Percentiles rank a stretch among this genome's conserved stretches.
phyloP scores from a whole-genome alignment of 176 grass and related monocot genomes.

The Aegilops longissima region DNA sequence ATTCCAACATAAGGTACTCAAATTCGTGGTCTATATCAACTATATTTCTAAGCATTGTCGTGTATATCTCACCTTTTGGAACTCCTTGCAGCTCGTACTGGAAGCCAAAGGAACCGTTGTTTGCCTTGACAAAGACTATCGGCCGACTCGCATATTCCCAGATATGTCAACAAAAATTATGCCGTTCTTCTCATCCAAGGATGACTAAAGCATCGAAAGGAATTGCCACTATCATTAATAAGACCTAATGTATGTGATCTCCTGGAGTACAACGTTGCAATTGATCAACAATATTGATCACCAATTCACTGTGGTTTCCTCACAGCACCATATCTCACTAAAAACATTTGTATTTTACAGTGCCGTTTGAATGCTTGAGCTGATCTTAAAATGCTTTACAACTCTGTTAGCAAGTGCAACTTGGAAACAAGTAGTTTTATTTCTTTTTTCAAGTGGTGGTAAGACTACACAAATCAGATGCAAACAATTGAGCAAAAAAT shows the following conservation, averaged over 20 bases:
- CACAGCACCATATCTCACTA: background rate
- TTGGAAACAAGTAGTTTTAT: background rate
- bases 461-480: slow-evolving; percentile 24
- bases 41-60: background rate
- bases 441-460: slow-evolving; percentile 3
- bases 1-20: background rate
- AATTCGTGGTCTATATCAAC: background rate
- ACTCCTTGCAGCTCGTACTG: background rate
- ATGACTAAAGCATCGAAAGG: slow-evolving; percentile 1
- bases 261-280: background rate
- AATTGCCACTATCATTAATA: background rate
- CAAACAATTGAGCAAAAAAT: slow-evolving; percentile 2
- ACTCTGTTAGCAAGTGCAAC: slow-evolving; percentile 7
- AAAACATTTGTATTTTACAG: slow-evolving; percentile 12
- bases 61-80: background rate
- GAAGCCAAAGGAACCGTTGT: background rate
- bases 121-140: slow-evolving; percentile 30
- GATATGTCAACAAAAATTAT: slow-evolving; percentile 16
- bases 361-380: background rate
- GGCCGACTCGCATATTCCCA: slow-evolving; percentile 9
- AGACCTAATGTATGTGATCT: background rate
- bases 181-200: slow-evolving; percentile 37
- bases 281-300: background rate
- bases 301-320: background rate
- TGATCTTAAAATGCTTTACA: slow-evolving; percentile 17